A percentile compares a stretch with the other conserved stretches of the same genome.
These are phyloP conservation scores for Stagonosporopsis tanaceti DNA, from an alignment of 2,329 filamentous ascomycete species.

Conservation along the genomic window DNA sequence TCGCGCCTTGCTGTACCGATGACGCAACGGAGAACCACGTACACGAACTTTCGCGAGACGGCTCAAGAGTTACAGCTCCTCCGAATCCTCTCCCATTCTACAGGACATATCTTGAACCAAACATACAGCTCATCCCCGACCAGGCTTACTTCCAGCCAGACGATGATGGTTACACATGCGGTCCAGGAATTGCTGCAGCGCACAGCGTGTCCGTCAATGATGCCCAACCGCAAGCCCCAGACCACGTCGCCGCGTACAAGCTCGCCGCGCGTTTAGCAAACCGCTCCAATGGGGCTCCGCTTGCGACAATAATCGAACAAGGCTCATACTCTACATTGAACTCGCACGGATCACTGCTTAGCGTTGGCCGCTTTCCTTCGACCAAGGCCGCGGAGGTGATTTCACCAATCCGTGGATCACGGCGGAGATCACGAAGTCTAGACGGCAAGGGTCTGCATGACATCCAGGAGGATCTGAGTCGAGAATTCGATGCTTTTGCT, in stretches of 20 bases:
- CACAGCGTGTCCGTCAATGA: slow-evolving; percentile 11
- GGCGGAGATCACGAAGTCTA: slow-evolving; percentile 28
- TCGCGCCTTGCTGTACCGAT: slow-evolving; percentile 18
- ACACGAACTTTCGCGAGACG: slow-evolving; percentile 16
- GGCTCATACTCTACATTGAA: slow-evolving; percentile 52
- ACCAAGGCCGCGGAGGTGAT: slow-evolving; percentile 24
- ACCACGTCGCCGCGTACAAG: slow-evolving; percentile 34
- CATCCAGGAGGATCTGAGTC: slow-evolving; percentile 27
- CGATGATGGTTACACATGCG: slow-evolving; percentile 26
- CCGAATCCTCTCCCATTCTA: slow-evolving; percentile 34
- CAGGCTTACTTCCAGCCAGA: slow-evolving; percentile 11
- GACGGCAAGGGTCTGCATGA: slow-evolving; percentile 27
- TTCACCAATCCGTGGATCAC: slow-evolving; percentile 24
- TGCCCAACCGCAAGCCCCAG: slow-evolving; percentile 28
- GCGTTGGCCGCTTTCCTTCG: slow-evolving; percentile 29
- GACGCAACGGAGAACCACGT: slow-evolving; percentile 19
- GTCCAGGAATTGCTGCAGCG: slow-evolving; percentile 4
- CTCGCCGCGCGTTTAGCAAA: slow-evolving; percentile 38
- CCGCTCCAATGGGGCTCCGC: slow-evolving; percentile 46
- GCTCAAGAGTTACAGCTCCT: slow-evolving; percentile 11
- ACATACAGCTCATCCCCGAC: slow-evolving; percentile 8
- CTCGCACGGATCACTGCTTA: slow-evolving; percentile 42
- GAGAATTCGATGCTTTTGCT: slow-evolving; percentile 14
- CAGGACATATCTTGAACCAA: slow-evolving; percentile 27
- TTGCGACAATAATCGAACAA: slow-evolving; percentile 56